Conservation (phyloP, 148 eudicot genomes). For the Cornus controversa region DNA sequence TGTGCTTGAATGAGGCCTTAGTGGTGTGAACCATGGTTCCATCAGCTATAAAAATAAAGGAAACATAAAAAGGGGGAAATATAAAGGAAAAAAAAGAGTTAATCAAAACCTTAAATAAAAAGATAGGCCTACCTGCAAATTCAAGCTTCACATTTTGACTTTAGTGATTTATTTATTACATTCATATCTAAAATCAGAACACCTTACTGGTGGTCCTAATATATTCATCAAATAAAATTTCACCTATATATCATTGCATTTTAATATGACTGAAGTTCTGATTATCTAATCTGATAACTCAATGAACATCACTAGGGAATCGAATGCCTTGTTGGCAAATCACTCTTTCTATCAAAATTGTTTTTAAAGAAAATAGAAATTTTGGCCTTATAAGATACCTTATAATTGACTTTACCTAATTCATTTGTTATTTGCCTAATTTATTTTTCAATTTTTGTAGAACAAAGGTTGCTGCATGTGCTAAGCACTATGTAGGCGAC, state of each 20-base stretch:
- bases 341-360: too few relatives aligned
- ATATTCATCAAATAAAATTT: not conserved
- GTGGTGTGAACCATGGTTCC: not conserved
- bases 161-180: not conserved
- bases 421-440: not conserved
- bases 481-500: constrained; percentile 79
- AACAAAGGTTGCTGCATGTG: constrained; percentile 64
- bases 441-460: constrained; percentile 16
- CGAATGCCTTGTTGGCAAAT: too few relatives aligned
- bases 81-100: not conserved
- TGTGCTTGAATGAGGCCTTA: not conserved
- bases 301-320: not conserved
- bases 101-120: too few relatives aligned
- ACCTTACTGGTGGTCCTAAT: not conserved
- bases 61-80: not conserved
- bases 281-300: too few relatives aligned
- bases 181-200: not conserved
- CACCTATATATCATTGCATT: not conserved
- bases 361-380: too few relatives aligned
- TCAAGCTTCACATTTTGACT: not conserved
- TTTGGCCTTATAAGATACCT: not conserved
- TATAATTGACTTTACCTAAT: too few relatives aligned
- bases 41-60: not conserved
- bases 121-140: not conserved
- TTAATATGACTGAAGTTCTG: not conserved